These are phyloP conservation scores for Soucietia sequanensis DNA, from an alignment of 805 yeast genomes.

Conservation along the genomic window DNA sequence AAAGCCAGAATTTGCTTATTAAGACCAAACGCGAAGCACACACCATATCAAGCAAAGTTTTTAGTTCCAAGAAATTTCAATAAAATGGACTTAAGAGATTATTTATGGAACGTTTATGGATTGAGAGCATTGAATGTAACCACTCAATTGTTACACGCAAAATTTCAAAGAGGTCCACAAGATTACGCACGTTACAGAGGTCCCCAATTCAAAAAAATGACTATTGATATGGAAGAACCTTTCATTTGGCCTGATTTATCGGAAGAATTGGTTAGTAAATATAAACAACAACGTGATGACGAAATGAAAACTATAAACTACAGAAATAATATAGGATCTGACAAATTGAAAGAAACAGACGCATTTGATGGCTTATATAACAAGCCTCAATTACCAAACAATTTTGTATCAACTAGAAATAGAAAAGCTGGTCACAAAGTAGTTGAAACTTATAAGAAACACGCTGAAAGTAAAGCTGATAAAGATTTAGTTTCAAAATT, in stretches of 20 bases:
- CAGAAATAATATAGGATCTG: slow-evolving; percentile 59
- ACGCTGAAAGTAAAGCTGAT: slow-evolving; percentile 24
- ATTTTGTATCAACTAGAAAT: slow-evolving; percentile 28
- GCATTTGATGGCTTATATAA: slow-evolving; percentile 72
- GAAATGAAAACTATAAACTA: slow-evolving; percentile 52
- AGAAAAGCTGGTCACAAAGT: slow-evolving; percentile 23
- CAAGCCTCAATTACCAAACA: slow-evolving; percentile 41
- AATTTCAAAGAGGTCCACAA: slow-evolving; percentile 50
- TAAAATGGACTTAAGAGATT: slow-evolving; percentile 92
- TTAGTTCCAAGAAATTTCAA: slow-evolving; percentile 92
- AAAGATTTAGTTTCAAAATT: slow-evolving; percentile 26
- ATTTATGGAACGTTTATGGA: slow-evolving; percentile 86
- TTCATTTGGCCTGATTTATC: slow-evolving; percentile 85
- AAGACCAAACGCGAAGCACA: slow-evolving; percentile 92
- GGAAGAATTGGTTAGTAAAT: slow-evolving; percentile 32
- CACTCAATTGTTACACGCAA: slow-evolving; percentile 77
- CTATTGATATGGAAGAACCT: slow-evolving; percentile 93
- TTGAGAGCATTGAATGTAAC: slow-evolving; percentile 86
- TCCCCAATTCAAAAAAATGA: slow-evolving; percentile 91
- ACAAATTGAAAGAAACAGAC: slow-evolving; percentile 60
- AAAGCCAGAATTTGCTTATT: slow-evolving; percentile 76
- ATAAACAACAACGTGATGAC: slow-evolving; percentile 44
- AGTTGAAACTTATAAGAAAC: slow-evolving; percentile 16
- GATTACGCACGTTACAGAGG: slow-evolving; percentile 71
- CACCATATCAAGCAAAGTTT: slow-evolving; percentile 96